Percentiles rank a stretch among this genome's conserved stretches.
Conservation (phyloP, 2,329 filamentous ascomycete genomes). For the Mycocentrospora acerina region DNA sequence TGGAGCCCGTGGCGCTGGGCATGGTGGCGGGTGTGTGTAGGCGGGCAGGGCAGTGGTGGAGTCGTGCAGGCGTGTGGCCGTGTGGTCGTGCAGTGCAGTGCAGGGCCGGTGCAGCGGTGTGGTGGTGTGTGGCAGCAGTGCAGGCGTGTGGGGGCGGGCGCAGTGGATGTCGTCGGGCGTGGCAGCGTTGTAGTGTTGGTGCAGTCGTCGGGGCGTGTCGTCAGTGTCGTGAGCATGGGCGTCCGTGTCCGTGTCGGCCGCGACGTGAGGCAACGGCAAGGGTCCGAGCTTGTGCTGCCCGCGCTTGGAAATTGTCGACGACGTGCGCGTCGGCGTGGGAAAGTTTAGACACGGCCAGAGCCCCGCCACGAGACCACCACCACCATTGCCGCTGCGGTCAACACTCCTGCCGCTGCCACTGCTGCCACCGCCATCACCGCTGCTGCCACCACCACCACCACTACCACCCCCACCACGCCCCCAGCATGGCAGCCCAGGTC, state of each 20-base stretch:
- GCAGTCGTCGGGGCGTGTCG: too few species aligned
- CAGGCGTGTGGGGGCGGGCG: neutral
- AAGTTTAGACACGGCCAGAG: conserved; percentile 28
- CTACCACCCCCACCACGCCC: conserved; percentile 11
- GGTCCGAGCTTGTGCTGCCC: conserved; percentile 23
- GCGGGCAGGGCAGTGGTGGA: too few species aligned
- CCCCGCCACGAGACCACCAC: conserved; percentile 21
- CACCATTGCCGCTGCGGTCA: conserved; percentile 16
- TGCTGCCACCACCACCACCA: conserved; percentile 20
- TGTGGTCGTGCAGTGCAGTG: neutral
- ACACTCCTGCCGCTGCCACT: conserved; percentile 20
- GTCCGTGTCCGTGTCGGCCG: conserved; percentile 8
- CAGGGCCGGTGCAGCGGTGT: neutral
- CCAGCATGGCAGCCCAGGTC: conserved; percentile 38
- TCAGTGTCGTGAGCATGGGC: conserved; percentile 3
- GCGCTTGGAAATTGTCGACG: conserved; percentile 27
- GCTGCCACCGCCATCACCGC: conserved; percentile 20
- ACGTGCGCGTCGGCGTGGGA: conserved; percentile 21
- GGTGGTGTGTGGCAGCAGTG: neutral
- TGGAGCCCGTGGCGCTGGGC: conserved; percentile 90
- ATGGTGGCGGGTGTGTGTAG: conserved; percentile 50
- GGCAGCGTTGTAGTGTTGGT: conserved; percentile 5
- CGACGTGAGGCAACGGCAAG: conserved; percentile 11
- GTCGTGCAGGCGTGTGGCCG: neutral
- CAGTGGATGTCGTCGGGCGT: too few species aligned